Base-by-base conservation (phyloP, 352 stramenopile species). In the Peronospora tabacina region DNA sequence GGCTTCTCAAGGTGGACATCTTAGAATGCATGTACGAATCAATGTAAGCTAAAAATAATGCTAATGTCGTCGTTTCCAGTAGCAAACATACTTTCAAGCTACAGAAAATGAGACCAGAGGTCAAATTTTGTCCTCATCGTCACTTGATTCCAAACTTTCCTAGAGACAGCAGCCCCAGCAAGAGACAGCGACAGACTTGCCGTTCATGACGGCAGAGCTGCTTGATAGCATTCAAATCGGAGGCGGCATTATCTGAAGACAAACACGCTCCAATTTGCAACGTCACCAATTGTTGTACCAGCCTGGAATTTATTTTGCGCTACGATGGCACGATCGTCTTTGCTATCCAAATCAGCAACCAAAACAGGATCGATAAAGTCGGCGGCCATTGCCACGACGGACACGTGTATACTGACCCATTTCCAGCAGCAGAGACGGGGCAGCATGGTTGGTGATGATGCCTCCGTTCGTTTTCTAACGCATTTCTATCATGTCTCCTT, bases 121-220 rank as follows among this genome's bases (percentile, higher is more conserved):
- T 13, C n/a, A 49, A 39, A 11, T 19, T 59, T 52, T 60, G 4
- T 64, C 48, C 17, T 80, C 63, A 2, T 67, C 59, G 3, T 76
- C 70, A 16, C 66, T 73, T 15, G 55, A 62, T 11, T 70, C 62
- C 7, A 66, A 79, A 13, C 68, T 61, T 61, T 85, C 75, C 48
- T 86, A 86, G 58, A 35, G 58, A 75, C 54, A 82, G 66, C 32
- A 88, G 59, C 4, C 72, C 75, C 11, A 88, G 37, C 30, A 88
- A 48, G 43, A 88, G 72, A 30, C 72, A 72, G 20, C 77, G 74
- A 30, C 72, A 81, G 4, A 86, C 55, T 35, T 80, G 54, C 1
- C 74, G 74, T 40, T 88, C 77, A 46, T 73, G 64, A 12, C 58
- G 56, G 32, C 50, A 55, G 5, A 88, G 61, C 39, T 60, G 49